Evolutionary conservation across 176 grass and related monocot species (phyloP).

Genomic region (Metroxylon sagu): DNA sequence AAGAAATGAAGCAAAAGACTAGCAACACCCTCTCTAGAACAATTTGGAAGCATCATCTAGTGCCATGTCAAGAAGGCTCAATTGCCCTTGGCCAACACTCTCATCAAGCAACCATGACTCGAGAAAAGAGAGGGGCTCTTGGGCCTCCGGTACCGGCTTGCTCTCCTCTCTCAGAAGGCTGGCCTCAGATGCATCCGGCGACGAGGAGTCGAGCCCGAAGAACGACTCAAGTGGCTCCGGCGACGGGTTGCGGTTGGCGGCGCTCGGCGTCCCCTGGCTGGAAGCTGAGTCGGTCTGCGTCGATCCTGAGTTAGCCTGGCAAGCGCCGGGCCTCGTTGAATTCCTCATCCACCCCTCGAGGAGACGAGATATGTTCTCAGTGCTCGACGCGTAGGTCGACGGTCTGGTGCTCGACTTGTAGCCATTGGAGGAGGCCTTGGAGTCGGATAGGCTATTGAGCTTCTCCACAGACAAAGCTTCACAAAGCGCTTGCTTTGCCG

Average conservation of each 20-base stretch:
- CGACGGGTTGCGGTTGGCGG: background rate
- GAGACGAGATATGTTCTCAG: conserved; percentile 70
- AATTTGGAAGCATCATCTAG: conserved; percentile 17
- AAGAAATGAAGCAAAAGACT: background rate
- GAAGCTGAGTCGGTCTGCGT: conserved; percentile 13
- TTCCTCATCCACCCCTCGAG: conserved; percentile 55
- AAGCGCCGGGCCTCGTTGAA: conserved; percentile 9
- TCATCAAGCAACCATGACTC: conserved; percentile 62
- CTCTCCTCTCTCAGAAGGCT: too few relatives aligned
- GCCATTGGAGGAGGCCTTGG: conserved; percentile 13
- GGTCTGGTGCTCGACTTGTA: background rate
- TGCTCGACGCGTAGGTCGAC: conserved; percentile 42
- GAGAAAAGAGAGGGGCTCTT: conserved; percentile 19
- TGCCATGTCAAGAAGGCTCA: conserved; percentile 16
- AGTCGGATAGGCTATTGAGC: background rate
- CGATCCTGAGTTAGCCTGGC: conserved; percentile 9
- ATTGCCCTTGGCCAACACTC: conserved; percentile 15
- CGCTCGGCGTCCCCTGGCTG: background rate
- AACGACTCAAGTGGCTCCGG: background rate
- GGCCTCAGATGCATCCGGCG: conserved; percentile 17
- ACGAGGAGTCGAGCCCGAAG: conserved; percentile 25
- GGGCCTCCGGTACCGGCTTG: conserved; percentile 3
- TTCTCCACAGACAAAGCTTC: conserved; percentile 42
- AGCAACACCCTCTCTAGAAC: background rate
- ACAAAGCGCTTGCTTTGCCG: conserved; percentile 51